Percentiles rank a stretch among this genome's conserved stretches.
These are phyloP conservation scores for Sporisorium graminicola DNA, from an alignment of 1,284 basidiomycete species.

Conservation along the genomic window DNA sequence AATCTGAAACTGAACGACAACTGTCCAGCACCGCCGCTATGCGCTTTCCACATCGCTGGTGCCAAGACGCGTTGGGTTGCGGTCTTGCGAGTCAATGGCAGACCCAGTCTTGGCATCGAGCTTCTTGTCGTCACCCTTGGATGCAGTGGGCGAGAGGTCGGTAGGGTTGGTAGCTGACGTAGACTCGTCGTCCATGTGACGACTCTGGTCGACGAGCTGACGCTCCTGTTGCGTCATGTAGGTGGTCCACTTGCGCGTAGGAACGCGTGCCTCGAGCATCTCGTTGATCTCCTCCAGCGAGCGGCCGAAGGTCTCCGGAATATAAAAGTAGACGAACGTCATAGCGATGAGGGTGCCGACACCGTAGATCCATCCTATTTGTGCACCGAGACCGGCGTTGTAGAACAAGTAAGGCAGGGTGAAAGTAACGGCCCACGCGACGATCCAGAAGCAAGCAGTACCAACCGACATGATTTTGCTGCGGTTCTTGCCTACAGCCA, in stretches of 20 bases:
- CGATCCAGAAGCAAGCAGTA: conserved; percentile 72
- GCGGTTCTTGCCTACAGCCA: conserved; percentile 71
- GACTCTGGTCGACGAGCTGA: conserved; percentile 41
- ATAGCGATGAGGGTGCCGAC: conserved; percentile 69
- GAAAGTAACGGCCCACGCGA: conserved; percentile 71
- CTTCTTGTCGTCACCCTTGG: conserved; percentile 38
- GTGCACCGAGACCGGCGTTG: conserved; percentile 70
- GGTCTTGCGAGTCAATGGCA: conserved; percentile 1
- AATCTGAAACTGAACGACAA: not conserved
- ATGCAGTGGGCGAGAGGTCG: conserved; percentile 26
- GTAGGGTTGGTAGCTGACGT: conserved; percentile 23
- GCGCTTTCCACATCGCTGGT: conserved; percentile 34
- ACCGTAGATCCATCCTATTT: conserved; percentile 70
- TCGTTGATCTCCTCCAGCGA: conserved; percentile 65
- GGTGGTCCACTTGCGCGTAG: conserved; percentile 55
- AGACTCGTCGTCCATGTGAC: conserved; percentile 27
- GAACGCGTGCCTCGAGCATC: conserved; percentile 58
- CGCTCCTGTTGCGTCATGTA: conserved; percentile 50
- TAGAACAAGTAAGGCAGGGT: conserved; percentile 62
- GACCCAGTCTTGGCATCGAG: conserved; percentile 20
- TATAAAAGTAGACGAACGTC: conserved; percentile 72
- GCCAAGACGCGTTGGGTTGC: conserved; percentile 32
- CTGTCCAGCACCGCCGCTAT: not conserved
- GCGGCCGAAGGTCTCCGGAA: conserved; percentile 66
- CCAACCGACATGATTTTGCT: conserved; percentile 72